Conservation (phyloP, 768 basidiomycete species). For the Exidia glandulosa region DNA sequence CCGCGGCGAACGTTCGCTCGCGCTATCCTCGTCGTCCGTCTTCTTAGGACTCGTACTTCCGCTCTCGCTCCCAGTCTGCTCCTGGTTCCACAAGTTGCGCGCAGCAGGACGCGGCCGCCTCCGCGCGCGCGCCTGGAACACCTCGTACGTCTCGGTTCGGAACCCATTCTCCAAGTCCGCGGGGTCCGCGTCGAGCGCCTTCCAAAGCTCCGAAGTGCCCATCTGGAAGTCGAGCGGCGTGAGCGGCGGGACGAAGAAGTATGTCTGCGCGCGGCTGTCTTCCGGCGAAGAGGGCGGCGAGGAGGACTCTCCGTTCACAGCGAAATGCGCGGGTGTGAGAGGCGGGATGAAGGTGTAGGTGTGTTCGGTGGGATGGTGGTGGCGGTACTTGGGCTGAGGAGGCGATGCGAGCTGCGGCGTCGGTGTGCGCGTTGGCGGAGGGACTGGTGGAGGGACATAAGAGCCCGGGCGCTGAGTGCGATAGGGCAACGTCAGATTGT, state of each 20-base stretch:
- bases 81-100: too few relatives aligned
- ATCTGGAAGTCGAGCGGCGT: slow-evolving; percentile 20
- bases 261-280: slow-evolving; percentile 67
- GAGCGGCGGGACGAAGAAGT: slow-evolving; percentile 79
- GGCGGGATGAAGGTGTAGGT: background rate
- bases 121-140: too few relatives aligned
- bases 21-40: too few relatives aligned
- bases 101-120: too few relatives aligned
- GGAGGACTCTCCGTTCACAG: background rate
- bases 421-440: too few relatives aligned
- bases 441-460: too few relatives aligned
- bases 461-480: too few relatives aligned
- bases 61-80: too few relatives aligned
- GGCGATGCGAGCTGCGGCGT: background rate
- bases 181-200: background rate
- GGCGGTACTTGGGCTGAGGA: background rate
- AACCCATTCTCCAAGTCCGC: background rate
- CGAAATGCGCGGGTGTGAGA: background rate
- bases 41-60: too few relatives aligned
- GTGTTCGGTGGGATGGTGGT: background rate
- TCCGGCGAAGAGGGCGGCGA: slow-evolving; percentile 22
- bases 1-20: too few relatives aligned
- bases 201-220: background rate
- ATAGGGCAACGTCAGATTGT: too few relatives aligned
- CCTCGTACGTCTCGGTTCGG: too few relatives aligned